phyloP scores from a whole-genome alignment of 1,284 basidiomycete species.

The Meira miltonrushii region DNA sequence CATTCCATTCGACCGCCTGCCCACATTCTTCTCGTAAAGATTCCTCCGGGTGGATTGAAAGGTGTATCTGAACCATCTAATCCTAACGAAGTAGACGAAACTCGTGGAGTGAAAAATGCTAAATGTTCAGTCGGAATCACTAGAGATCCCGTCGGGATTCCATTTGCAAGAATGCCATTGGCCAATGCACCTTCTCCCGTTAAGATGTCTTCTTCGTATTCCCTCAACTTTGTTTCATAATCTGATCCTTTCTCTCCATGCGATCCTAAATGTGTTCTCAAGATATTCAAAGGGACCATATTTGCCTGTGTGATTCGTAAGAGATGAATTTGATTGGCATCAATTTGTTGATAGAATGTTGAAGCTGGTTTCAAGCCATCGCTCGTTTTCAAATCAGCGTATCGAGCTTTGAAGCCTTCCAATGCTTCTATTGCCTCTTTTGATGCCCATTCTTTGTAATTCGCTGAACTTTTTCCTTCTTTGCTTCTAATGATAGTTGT shows the following conservation, averaged over 20 bases:
- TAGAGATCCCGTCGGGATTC: background rate
- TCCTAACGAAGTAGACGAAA: constrained; percentile 2
- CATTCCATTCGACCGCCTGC: constrained; percentile 18
- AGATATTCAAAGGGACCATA: constrained; percentile 5
- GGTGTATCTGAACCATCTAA: constrained; percentile 15
- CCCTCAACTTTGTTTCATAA: too few relatives aligned
- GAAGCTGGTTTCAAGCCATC: background rate
- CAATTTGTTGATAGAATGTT: constrained; percentile 2
- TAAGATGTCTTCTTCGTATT: constrained; percentile 5
- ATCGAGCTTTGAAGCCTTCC: too few relatives aligned
- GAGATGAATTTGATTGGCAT: background rate
- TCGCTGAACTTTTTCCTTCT: too few relatives aligned
- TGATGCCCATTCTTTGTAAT: too few relatives aligned
- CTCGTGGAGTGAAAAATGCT: constrained; percentile 14
- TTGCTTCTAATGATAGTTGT: too few relatives aligned
- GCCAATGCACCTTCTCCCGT: background rate
- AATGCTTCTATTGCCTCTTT: too few relatives aligned
- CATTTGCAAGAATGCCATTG: background rate
- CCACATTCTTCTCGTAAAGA: constrained; percentile 18
- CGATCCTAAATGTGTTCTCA: too few relatives aligned
- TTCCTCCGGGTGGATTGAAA: constrained; percentile 16
- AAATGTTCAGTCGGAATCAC: constrained; percentile 12
- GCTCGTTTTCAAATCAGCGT: too few relatives aligned
- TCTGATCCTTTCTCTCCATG: too few relatives aligned
- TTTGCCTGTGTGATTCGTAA: background rate